Conservation (phyloP, 805 yeast genomes). For the Kodamaea hsintzibuensis region DNA sequence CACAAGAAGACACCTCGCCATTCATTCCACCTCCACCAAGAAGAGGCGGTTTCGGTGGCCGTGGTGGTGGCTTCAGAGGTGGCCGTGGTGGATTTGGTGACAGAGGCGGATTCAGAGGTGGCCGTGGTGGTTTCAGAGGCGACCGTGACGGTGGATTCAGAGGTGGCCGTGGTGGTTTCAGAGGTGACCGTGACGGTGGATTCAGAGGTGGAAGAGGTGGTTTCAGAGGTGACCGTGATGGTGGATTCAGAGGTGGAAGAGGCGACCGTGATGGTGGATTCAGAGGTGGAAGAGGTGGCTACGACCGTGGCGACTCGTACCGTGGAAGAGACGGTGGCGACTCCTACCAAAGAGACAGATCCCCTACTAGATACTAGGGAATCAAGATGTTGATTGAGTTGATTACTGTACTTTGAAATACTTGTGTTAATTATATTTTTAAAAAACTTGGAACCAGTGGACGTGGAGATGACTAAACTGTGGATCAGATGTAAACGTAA, state of each 20-base stretch:
- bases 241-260: conserved; percentile 37
- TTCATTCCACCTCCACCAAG: conserved; percentile 53
- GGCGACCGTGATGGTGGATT: conserved; percentile 36
- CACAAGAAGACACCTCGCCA: conserved; percentile 76
- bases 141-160: conserved; percentile 32
- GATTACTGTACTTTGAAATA: conserved; percentile 5
- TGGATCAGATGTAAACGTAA: conserved; percentile 8
- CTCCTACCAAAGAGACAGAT: conserved; percentile 54
- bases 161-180: conserved; percentile 34
- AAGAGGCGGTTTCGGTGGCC: conserved; percentile 40
- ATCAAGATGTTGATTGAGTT: conserved; percentile 1
- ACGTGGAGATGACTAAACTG: conserved; percentile 4
- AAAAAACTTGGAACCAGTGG: conserved; percentile 1
- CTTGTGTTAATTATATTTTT: conserved; percentile 7
- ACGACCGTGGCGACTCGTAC: conserved; percentile 47
- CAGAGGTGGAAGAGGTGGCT: conserved; percentile 34
- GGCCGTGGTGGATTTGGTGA: conserved; percentile 30
- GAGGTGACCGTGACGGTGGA: conserved; percentile 38
- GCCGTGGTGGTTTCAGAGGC: conserved; percentile 25
- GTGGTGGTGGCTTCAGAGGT: conserved; percentile 41
- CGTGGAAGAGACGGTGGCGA: conserved; percentile 43
- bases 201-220: conserved; percentile 38
- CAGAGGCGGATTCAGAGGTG: conserved; percentile 51
- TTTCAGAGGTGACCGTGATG: conserved; percentile 43
- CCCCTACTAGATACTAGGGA: conserved; percentile 67